Evolutionary conservation across 306 rosid genomes (phyloP).

Genomic region (Urtica urens): DNA sequence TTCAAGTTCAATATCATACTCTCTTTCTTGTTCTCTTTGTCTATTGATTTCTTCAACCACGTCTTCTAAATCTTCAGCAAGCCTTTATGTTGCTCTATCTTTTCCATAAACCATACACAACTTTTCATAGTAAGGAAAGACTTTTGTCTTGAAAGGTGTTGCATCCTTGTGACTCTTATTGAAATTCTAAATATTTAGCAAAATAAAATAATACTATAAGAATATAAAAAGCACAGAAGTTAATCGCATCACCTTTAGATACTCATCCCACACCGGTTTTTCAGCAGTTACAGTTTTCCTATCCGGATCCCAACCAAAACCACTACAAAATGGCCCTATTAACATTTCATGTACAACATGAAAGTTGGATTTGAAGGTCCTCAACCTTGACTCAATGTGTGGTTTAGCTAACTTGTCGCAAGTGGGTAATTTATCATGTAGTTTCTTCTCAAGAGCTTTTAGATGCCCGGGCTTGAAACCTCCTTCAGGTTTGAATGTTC

Average conservation of each 20-base stretch:
- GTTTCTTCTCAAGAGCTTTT: not conserved
- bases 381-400: conserved; percentile 1
- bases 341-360: not conserved
- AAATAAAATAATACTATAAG: not conserved
- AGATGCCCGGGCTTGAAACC: not conserved
- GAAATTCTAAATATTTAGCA: not conserved
- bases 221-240: not conserved
- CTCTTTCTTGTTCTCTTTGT: not conserved
- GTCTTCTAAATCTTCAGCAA: not conserved
- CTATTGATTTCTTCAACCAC: not conserved
- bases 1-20: not conserved
- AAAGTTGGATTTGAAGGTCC: not conserved
- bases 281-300: not conserved
- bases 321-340: not conserved
- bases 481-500: not conserved
- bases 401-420: not conserved
- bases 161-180: not conserved
- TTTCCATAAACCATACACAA: not conserved
- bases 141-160: not conserved
- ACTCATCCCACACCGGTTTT: not conserved
- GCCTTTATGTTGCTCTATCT: not conserved
- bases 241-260: not conserved
- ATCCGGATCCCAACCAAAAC: not conserved
- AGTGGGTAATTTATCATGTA: not conserved
- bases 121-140: not conserved